Evolutionary conservation across 2,329 filamentous ascomycete genomes (phyloP).

Genomic region (Bipolaris sorokiniana): DNA sequence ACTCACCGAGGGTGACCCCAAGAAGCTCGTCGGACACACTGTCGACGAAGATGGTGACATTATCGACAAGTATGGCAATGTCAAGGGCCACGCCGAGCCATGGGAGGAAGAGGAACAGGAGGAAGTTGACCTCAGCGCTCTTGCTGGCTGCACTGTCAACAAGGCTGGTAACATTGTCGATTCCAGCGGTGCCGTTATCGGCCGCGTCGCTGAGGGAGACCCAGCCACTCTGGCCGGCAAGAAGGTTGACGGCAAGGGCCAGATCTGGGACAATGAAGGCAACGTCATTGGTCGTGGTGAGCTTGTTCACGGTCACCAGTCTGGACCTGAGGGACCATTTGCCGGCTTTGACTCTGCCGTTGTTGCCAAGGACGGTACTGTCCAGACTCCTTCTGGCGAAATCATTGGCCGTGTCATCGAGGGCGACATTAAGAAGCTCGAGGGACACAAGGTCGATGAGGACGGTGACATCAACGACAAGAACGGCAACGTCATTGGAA

Average conservation of each 20-base stretch:
- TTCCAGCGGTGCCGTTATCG: conserved; percentile 63
- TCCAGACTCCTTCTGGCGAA: conserved; percentile 54
- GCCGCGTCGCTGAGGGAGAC: conserved; percentile 64
- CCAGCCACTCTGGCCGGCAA: conserved; percentile 62
- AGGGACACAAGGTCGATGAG: conserved; percentile 58
- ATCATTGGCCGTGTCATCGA: conserved; percentile 59
- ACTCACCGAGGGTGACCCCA: conserved; percentile 72
- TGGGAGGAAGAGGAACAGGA: conserved; percentile 58
- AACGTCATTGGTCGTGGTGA: conserved; percentile 66
- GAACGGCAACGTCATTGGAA: conserved; percentile 60
- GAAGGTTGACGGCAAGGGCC: conserved; percentile 67
- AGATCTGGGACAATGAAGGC: conserved; percentile 68
- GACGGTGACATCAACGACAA: conserved; percentile 61
- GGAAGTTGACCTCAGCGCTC: conserved; percentile 63
- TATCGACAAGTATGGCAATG: conserved; percentile 73
- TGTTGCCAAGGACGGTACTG: conserved; percentile 64
- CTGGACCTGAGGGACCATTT: conserved; percentile 62
- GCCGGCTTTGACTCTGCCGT: conserved; percentile 64
- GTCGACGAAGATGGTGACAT: conserved; percentile 87
- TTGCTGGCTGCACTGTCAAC: conserved; percentile 68
- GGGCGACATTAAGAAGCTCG: conserved; percentile 59
- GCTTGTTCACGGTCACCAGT: conserved; percentile 60
- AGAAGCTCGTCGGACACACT: conserved; percentile 72
- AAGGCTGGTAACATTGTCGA: conserved; percentile 69
- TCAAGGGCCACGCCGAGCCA: conserved; percentile 65